Evolutionary conservation across 163 green algal species (phyloP).

Genomic region (Scenedesmus sp.): DNA sequence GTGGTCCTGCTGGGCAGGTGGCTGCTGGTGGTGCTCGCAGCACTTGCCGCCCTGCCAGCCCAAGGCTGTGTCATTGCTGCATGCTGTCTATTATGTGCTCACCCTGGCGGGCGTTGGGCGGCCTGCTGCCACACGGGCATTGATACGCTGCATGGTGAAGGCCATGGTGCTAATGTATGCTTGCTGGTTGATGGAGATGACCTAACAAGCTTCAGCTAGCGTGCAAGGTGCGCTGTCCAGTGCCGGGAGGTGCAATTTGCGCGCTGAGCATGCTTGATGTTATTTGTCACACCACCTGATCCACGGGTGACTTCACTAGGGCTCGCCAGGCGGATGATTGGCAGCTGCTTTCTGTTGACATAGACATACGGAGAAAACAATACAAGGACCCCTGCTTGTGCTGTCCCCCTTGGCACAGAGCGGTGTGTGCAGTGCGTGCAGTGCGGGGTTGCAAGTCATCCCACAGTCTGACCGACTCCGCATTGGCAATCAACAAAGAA

Average conservation of each 20-base stretch:
- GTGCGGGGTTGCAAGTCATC: background rate
- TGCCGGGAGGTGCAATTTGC: too few species aligned
- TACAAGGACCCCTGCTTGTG: background rate
- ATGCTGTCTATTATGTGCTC: background rate
- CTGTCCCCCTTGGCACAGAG: too few species aligned
- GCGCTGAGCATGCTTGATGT: background rate
- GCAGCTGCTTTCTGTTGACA: background rate
- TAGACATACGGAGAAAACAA: background rate
- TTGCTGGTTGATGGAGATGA: background rate
- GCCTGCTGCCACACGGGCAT: slow-evolving; percentile 24
- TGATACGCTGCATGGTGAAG: background rate
- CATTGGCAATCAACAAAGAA: too few species aligned
- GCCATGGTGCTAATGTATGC: slow-evolving; percentile 26
- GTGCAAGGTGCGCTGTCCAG: background rate
- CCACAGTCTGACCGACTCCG: too few species aligned
- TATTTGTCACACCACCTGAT: background rate
- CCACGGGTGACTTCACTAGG: background rate
- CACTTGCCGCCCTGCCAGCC: background rate
- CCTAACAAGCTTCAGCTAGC: slow-evolving; percentile 2
- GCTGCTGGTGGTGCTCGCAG: background rate
- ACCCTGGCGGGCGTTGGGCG: slow-evolving; percentile 24
- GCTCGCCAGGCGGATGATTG: background rate
- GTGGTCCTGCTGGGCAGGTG: background rate
- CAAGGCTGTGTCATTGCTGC: background rate
- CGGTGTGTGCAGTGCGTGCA: background rate